Percentiles rank a stretch among this genome's conserved stretches.
Conservation (phyloP, 2,329 filamentous ascomycete species). For the Diplodia sapinea region DNA sequence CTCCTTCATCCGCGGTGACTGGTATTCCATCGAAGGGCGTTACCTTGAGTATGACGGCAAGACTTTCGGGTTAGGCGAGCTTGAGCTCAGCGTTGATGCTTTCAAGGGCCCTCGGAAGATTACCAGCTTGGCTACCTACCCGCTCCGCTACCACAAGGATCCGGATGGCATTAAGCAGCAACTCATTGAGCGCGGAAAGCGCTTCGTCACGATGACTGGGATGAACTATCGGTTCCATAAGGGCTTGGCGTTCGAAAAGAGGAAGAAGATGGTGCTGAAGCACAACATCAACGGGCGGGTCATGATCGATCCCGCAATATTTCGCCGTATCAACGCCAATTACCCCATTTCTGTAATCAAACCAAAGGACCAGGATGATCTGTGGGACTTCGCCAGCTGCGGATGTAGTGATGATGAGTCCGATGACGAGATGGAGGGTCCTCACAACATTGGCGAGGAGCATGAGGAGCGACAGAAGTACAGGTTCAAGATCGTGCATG, state of each 20-base stretch:
- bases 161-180: constrained; percentile 67
- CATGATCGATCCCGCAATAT: constrained; percentile 85
- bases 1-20: constrained; percentile 73
- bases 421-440: constrained; percentile 52
- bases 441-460: constrained; percentile 37
- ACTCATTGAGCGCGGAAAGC: constrained; percentile 81
- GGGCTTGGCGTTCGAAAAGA: constrained; percentile 84
- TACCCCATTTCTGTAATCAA: constrained; percentile 78
- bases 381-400: constrained; percentile 58
- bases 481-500: constrained; percentile 32
- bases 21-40: constrained; percentile 75
- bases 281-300: constrained; percentile 85
- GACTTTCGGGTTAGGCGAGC: constrained; percentile 75
- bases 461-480: constrained; percentile 20
- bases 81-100: constrained; percentile 70
- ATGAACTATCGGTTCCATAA: constrained; percentile 84
- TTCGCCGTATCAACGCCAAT: constrained; percentile 84
- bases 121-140: constrained; percentile 76
- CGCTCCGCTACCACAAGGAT: constrained; percentile 79
- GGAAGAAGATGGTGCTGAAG: constrained; percentile 74
- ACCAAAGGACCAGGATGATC: constrained; percentile 64
- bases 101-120: constrained; percentile 87
- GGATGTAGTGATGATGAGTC: constrained; percentile 58
- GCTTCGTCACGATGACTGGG: constrained; percentile 79
- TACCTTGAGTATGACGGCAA: constrained; percentile 92